Evolutionary conservation across 192 early-diverging fungal species (phyloP), one percentile per base, ranked within the genome.

Genomic region (Dissophora ornata): DNA sequence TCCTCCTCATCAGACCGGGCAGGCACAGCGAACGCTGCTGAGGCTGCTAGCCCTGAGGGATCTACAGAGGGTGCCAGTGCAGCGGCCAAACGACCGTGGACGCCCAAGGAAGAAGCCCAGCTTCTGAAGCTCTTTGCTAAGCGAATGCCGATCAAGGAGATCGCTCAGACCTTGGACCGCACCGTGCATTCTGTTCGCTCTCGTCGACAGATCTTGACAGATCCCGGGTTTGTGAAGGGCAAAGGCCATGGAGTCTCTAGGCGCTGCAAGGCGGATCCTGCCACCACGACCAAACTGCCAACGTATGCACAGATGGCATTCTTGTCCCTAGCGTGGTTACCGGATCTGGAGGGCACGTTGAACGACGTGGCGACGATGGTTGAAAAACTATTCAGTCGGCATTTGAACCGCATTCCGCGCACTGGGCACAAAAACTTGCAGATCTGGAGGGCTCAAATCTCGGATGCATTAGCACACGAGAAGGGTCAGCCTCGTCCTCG

Each of bases 291-390:
- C 25, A 77, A 77, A 46, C 40, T 77, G 0, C 73, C 73, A 4
- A 77, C 73, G 15, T 77, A 77, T 67, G 62, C 73, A 18, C 73
- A 77, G 25, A 77, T 77, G 73, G 73, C 64, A 13, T 77, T 77
- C 53, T 18, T 77, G n/a, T 77, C 73, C 15, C 19, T 77, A 45
- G 73, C 73, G 5, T 64, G 73, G 64, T 26, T 77, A 26, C 73
- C 73, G 0, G 73, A 67, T 18, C 41, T 67, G 19, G 55, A 77
- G 38, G 73, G 73, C 2, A 67, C 73, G 0, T 15, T 77, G 32
- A 77, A 62, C 32, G 73, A 77, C 54, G 73, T 77, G 12, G 73
- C 73, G 18, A 49, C 58, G 1, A 77, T 77, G 73, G 73, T 77
- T 1, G 73, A 77, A 38, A 67, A 67, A 19, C 52, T 77, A 33